Base-by-base conservation (phyloP, 2,329 filamentous ascomycete species). In the Cordyceps pruinosa region DNA sequence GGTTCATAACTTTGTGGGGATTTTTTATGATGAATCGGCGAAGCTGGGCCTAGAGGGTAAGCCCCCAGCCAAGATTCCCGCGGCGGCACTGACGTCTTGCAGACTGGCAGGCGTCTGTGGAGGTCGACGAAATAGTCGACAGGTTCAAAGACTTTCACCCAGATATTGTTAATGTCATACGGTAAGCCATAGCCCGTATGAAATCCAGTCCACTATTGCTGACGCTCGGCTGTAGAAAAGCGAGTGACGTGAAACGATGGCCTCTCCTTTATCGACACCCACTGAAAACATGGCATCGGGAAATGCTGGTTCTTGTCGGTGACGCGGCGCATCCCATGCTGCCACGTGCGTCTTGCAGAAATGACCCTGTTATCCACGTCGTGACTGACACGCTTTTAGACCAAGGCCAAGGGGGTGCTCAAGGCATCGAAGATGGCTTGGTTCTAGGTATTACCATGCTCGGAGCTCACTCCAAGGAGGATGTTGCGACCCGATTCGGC, bases 291-390 rank as follows among this genome's bases (percentile, higher is more conserved):
- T 74, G 70, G 71, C 63, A 60, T 15, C 68, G 66, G 35, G 70
- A 64, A 0, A 63, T 63, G 7, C 58, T 73, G 57, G 61, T 66
- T 2, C 63, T 74, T 2, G 66, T 67, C 15, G 72, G 72, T 6
- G 72, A 74, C 44, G 69, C 72, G 0, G 71, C 72, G 0, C 72
- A 74, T 56, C 70, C 71, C 0, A 73, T 72, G 68, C 66, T 73
- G 12, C 71, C 71, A 1, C 70, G 70, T 72, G 58, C 47, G 66
- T 64, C 5, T 3, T 2, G 5, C 19, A n/a, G n/a, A 12, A 35
- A 25, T 8, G 12, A n/a, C 2, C 5, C n/a, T n/a, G n/a, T n/a
- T n/a, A n/a, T n/a, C n/a, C n/a, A n/a, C n/a, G 21, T 4, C 32
- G 6, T 21, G 15, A 8, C 57, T 59, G 21, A 61, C 54, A n/a